Conservation (phyloP, 768 basidiomycete species). For the Boletus vinaceobasis region DNA sequence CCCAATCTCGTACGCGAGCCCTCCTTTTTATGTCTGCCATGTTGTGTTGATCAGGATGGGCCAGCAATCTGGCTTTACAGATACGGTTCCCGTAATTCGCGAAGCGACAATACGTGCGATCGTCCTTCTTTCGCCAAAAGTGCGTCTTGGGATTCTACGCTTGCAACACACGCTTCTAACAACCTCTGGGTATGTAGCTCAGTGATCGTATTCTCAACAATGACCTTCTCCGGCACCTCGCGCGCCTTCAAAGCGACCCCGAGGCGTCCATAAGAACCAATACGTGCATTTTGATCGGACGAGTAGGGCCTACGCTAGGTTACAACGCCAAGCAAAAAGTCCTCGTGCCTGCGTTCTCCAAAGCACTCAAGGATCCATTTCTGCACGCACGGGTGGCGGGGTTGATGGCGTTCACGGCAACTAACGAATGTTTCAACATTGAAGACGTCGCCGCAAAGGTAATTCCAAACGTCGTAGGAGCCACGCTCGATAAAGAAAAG, state of each 20-base stretch:
- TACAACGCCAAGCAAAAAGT: conserved; percentile 93
- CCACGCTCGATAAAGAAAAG: conserved; percentile 93
- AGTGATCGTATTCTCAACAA: conserved; percentile 93
- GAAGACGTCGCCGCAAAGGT: conserved; percentile 90
- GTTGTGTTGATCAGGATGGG: not conserved
- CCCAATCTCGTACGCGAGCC: conserved; percentile 69
- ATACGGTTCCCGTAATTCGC: conserved; percentile 90
- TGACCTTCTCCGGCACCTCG: conserved; percentile 88
- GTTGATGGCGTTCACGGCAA: conserved; percentile 94
- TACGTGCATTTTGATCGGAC: conserved; percentile 92
- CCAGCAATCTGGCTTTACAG: conserved; percentile 93
- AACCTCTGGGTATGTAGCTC: conserved; percentile 45
- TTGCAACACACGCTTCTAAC: not conserved
- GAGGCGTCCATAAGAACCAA: conserved; percentile 97
- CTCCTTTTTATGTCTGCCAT: not conserved
- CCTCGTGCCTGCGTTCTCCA: conserved; percentile 91
- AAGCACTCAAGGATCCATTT: conserved; percentile 87
- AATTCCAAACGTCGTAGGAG: conserved; percentile 76
- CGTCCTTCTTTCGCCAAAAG: conserved; percentile 81
- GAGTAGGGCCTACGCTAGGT: conserved; percentile 80
- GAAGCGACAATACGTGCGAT: conserved; percentile 93
- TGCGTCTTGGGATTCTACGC: conserved; percentile 23
- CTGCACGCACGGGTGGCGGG: conserved; percentile 93
- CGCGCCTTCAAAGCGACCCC: conserved; percentile 87
- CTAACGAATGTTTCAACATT: conserved; percentile 80